Evolutionary conservation across 2,329 filamentous ascomycete genomes (phyloP).

Genomic region (Arthrobotrys iridis): DNA sequence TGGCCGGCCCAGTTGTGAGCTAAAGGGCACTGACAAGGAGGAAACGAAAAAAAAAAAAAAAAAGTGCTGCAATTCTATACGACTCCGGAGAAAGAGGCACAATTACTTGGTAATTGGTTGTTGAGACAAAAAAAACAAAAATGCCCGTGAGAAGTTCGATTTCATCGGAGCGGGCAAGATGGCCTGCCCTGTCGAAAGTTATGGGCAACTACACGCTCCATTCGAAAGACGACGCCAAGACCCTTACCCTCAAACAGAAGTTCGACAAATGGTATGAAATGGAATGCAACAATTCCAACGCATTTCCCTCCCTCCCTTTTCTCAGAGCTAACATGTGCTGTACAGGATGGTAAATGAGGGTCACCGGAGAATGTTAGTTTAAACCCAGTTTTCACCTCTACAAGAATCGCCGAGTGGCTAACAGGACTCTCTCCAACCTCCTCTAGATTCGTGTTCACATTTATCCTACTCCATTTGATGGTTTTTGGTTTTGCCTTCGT

Average conservation of each 20-base stretch:
- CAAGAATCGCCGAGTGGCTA: neutral
- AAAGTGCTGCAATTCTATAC: neutral
- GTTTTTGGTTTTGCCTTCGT: slow-evolving; percentile 83
- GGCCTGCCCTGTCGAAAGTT: slow-evolving; percentile 83
- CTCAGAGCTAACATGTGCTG: neutral
- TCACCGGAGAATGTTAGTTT: slow-evolving; percentile 77
- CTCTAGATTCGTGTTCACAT: slow-evolving; percentile 78
- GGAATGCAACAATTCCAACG: slow-evolving; percentile 23
- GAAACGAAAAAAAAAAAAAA: neutral
- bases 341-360: slow-evolving; percentile 84
- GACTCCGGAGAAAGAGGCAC: too few relatives aligned
- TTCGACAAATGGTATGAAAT: slow-evolving; percentile 74
- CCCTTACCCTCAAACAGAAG: slow-evolving; percentile 74
- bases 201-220: slow-evolving; percentile 84
- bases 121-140: too few relatives aligned
- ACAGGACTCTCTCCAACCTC: too few relatives aligned
- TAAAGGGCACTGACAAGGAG: neutral
- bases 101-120: too few relatives aligned
- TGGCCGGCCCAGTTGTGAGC: slow-evolving; percentile 49
- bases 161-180: slow-evolving; percentile 77
- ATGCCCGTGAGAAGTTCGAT: slow-evolving; percentile 64
- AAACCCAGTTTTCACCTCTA: neutral
- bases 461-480: slow-evolving; percentile 76
- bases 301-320: too few relatives aligned
- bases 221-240: slow-evolving; percentile 72